Conservation (phyloP, 345 rosid species). For the Conringia planisiliqua region DNA sequence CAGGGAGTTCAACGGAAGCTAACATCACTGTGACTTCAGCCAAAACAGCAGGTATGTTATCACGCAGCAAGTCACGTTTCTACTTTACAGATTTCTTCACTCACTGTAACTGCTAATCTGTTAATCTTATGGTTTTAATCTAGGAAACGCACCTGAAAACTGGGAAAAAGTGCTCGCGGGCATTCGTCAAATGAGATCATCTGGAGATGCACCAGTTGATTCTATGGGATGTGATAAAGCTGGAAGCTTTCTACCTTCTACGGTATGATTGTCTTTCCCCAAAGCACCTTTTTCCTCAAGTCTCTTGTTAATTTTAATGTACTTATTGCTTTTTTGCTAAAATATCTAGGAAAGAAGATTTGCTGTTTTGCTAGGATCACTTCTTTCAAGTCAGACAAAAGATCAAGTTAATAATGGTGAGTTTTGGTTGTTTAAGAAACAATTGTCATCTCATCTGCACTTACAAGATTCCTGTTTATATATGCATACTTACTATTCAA, state of each 20-base stretch:
- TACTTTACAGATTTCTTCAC: background rate
- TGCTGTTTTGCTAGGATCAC: constrained; percentile 62
- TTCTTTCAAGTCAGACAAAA: constrained; percentile 78
- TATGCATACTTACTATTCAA: constrained; percentile 6
- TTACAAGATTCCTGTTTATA: background rate
- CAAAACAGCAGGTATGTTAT: constrained; percentile 18
- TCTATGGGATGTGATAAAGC: constrained; percentile 42
- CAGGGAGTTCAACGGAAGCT: constrained; percentile 39
- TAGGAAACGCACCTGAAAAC: constrained; percentile 32
- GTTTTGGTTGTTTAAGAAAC: constrained; percentile 22
- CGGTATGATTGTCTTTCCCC: constrained; percentile 6
- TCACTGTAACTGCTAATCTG: background rate
- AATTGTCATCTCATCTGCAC: background rate
- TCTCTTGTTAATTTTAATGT: background rate
- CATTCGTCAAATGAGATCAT: constrained; percentile 39
- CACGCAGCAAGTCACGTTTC: background rate
- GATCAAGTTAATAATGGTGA: constrained; percentile 72
- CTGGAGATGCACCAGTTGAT: constrained; percentile 42
- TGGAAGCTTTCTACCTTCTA: constrained; percentile 36
- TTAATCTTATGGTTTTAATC: background rate
- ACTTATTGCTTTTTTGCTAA: background rate
- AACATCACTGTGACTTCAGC: constrained; percentile 28
- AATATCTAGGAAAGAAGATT: constrained; percentile 65
- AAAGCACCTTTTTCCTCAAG: background rate
- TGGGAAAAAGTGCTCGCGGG: constrained; percentile 33